phyloP scores from a whole-genome alignment of 2,329 filamentous ascomycete species.

The Aspergillus aculeatus region DNA sequence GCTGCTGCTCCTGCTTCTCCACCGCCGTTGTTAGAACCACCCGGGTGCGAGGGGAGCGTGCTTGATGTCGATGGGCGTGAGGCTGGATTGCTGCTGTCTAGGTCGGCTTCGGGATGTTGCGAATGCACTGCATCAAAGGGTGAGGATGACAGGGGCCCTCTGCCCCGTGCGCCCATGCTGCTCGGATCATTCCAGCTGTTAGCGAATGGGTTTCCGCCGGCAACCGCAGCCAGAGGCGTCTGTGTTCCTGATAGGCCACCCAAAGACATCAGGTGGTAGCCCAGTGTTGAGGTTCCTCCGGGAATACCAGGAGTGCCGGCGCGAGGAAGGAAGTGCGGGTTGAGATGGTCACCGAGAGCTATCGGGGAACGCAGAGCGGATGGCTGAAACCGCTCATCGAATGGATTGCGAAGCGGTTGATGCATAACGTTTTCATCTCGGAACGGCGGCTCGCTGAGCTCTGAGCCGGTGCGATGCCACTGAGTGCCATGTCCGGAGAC shows the following conservation, averaged over 20 bases:
- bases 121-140: conserved; percentile 16
- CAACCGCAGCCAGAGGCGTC: conserved; percentile 49
- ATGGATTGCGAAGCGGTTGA: conserved; percentile 29
- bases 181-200: conserved; percentile 36
- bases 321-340: conserved; percentile 44
- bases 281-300: conserved; percentile 50
- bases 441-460: conserved; percentile 29
- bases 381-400: conserved; percentile 30
- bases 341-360: conserved; percentile 39
- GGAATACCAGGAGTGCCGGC: conserved; percentile 49
- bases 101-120: conserved; percentile 32
- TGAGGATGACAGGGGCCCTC: conserved; percentile 18
- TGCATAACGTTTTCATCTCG: conserved; percentile 32
- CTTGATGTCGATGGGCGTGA: conserved; percentile 47
- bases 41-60: conserved; percentile 33
- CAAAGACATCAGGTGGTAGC: conserved; percentile 49
- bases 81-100: conserved; percentile 38
- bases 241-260: conserved; percentile 50
- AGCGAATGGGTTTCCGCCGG: conserved; percentile 43
- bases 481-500: conserved; percentile 25
- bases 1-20: conserved; percentile 24
- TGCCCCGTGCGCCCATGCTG: conserved; percentile 21
- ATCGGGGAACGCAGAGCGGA: conserved; percentile 37
- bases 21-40: conserved; percentile 30
- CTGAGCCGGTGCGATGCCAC: conserved; percentile 21